Base-by-base conservation (phyloP, 2,329 filamentous ascomycete genomes). In the Thelonectria discophora region DNA sequence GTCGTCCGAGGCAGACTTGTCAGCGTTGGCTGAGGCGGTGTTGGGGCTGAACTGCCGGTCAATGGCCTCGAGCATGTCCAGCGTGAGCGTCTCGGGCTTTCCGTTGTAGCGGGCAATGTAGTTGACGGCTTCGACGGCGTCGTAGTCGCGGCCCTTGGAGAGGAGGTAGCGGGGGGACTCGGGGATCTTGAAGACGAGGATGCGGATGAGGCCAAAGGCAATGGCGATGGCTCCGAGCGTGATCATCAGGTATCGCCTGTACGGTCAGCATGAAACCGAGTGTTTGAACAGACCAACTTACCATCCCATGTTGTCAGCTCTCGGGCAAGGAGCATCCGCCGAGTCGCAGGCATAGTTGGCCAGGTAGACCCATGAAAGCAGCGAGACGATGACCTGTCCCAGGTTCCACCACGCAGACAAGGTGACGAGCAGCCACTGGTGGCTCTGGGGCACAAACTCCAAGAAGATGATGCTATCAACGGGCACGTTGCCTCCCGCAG, bases 381-480 rank as follows among this genome's bases (percentile, higher is more conserved):
- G 68, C 1, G 75, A 73, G 1, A 78, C 78, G 11, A 81, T 69
- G 5, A 83, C 72, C 64, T 84, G 81, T 0, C 82, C 82, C 39
- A 84, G 62, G 3, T 80, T 80, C 82, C 82, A 84, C 73, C 81
- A 80, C 0, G 73, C 76, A 1, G 79, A 80, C 1, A 81, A 64
- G 0, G 73, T 77, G 1, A 74, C 74, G 3, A 83, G 72, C 15
- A 82, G 69, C 72, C 77, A 82, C 66, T 81, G 80, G 17, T 80
- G 76, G 4, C 69, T 76, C 43, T 75, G 74, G 0, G 80, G 81
- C 0, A 82, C 72, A 62, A 82, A 82, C 60, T 83, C 81, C 6
- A 83, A 66, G 62, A 82, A 82, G n/a, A 84, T 77, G 55, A 78
- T 79, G 50, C 77, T 80, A 65, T 83, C 81, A 1, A 83, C 79